phyloP scores from a whole-genome alignment of 495 filamentous ascomycete species.

The Neurospora sp. region DNA sequence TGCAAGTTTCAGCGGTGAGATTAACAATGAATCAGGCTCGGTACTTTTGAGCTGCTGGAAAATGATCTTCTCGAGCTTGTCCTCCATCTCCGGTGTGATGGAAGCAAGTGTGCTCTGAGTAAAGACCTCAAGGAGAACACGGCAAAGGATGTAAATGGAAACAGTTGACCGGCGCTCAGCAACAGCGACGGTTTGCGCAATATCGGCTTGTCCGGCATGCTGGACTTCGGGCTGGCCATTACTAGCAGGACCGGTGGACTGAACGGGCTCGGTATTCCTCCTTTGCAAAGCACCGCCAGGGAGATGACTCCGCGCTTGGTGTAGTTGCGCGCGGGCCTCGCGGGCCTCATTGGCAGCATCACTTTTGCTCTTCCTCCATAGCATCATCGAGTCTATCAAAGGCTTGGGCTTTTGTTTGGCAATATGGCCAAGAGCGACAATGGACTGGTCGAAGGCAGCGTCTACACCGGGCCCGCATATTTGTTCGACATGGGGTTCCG shows the following conservation, averaged over 20 bases:
- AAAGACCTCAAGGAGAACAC: slow-evolving; percentile 89
- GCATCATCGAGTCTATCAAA: slow-evolving; percentile 94
- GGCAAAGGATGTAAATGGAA: slow-evolving; percentile 89
- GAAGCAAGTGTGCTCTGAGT: slow-evolving; percentile 72
- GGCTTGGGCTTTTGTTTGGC: slow-evolving; percentile 87
- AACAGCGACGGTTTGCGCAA: slow-evolving; percentile 42
- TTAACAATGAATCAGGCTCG: slow-evolving; percentile 71
- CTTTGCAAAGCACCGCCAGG: slow-evolving; percentile 27
- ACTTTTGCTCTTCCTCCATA: slow-evolving; percentile 91
- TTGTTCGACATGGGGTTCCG: slow-evolving; percentile 70
- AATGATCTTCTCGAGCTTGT: slow-evolving; percentile 85
- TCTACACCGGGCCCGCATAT: slow-evolving; percentile 88
- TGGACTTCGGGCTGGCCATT: slow-evolving; percentile 6
- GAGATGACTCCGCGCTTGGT: slow-evolving; percentile 41
- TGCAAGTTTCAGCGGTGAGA: slow-evolving; percentile 71
- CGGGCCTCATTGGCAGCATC: slow-evolving; percentile 63
- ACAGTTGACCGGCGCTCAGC: slow-evolving; percentile 81
- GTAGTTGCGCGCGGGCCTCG: slow-evolving; percentile 46
- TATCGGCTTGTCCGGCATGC: neutral
- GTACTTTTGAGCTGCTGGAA: slow-evolving; percentile 82
- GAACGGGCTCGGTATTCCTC: slow-evolving; percentile 41
- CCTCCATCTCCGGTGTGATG: slow-evolving; percentile 80
- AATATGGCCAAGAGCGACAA: slow-evolving; percentile 86
- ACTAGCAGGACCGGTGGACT: slow-evolving; percentile 11
- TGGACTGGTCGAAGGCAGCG: slow-evolving; percentile 86